These are phyloP conservation scores for Phytophthora boehmeriae DNA, from an alignment of 352 stramenopile species.

Conservation along the genomic window DNA sequence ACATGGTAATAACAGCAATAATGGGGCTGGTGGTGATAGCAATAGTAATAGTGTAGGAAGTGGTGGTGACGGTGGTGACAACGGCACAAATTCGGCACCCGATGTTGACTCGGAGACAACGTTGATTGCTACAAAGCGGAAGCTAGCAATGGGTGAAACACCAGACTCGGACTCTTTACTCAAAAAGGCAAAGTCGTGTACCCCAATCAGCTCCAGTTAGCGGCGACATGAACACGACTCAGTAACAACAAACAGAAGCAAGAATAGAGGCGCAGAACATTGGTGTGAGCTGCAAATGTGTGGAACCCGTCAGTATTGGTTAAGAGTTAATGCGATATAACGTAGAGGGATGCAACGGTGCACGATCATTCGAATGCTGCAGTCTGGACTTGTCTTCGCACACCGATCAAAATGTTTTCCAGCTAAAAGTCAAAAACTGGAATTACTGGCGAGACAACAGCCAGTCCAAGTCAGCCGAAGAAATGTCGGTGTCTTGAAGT, in stretches of 20 bases:
- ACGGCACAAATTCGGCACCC: constrained; percentile 9
- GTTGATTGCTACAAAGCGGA: constrained; percentile 54
- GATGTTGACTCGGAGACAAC: constrained; percentile 16
- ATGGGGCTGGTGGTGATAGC: constrained; percentile 21
- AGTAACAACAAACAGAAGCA: constrained; percentile 31
- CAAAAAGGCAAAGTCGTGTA: constrained; percentile 77
- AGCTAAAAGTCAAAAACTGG: constrained; percentile 4
- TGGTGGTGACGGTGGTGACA: constrained; percentile 6
- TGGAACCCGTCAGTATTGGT: constrained; percentile 36
- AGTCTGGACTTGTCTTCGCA: too few species aligned
- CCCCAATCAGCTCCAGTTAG: constrained; percentile 73
- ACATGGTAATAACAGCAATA: constrained; percentile 13
- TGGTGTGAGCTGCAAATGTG: constrained; percentile 17
- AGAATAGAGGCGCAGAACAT: constrained; percentile 18
- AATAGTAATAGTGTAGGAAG: constrained; percentile 44
- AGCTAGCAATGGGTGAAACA: constrained; percentile 62
- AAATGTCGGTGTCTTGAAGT: constrained; percentile 34
- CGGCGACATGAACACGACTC: constrained; percentile 17
- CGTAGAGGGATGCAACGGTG: constrained; percentile 38
- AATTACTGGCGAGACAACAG: constrained; percentile 32
- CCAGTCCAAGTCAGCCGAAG: constrained; percentile 26
- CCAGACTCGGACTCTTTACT: constrained; percentile 61
- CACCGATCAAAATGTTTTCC: too few species aligned
- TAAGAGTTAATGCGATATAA: constrained; percentile 41
- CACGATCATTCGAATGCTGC: constrained; percentile 1